Conservation (phyloP, 257 asterid species). For the Cynanchum wilfordii region DNA sequence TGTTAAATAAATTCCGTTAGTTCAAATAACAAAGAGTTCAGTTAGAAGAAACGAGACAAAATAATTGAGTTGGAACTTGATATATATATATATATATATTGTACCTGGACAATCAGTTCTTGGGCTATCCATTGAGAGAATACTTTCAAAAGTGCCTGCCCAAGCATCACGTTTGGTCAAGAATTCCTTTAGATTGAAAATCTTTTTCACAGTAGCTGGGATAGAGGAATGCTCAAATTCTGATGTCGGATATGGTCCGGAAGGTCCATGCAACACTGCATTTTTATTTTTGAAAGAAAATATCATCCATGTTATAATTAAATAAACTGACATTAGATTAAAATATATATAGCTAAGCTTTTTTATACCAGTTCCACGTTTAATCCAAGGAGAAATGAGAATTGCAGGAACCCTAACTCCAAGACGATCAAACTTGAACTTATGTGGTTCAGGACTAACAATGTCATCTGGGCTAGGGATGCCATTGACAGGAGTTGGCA, state of each 20-base stretch:
- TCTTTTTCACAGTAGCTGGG: slow-evolving; percentile 71
- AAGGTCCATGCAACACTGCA: slow-evolving; percentile 52
- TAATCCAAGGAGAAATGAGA: slow-evolving; percentile 65
- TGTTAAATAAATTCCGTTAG: slow-evolving; percentile 2
- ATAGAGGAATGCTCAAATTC: slow-evolving; percentile 71
- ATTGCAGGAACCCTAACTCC: slow-evolving; percentile 70
- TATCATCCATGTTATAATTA: too few relatives aligned
- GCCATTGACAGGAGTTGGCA: slow-evolving; percentile 51
- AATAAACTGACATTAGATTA: too few relatives aligned
- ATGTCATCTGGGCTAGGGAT: slow-evolving; percentile 62
- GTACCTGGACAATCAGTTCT: slow-evolving; percentile 64
- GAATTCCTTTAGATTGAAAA: slow-evolving; percentile 49
- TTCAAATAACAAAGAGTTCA: too few relatives aligned
- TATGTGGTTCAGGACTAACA: slow-evolving; percentile 48
- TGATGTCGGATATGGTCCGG: slow-evolving; percentile 62
- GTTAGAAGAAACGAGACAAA: too few relatives aligned
- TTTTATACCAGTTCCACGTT: slow-evolving; percentile 55
- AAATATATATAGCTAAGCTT: too few relatives aligned
- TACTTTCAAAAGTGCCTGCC: slow-evolving; percentile 64
- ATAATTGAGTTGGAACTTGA: background rate
- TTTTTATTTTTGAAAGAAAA: too few relatives aligned
- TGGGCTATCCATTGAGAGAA: slow-evolving; percentile 42
- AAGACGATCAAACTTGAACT: slow-evolving; percentile 58
- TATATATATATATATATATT: too few relatives aligned
- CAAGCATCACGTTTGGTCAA: slow-evolving; percentile 65